These are phyloP conservation scores for Hypoxylon sp. DNA, from an alignment of 2,329 filamentous ascomycete genomes.

Conservation along the genomic window DNA sequence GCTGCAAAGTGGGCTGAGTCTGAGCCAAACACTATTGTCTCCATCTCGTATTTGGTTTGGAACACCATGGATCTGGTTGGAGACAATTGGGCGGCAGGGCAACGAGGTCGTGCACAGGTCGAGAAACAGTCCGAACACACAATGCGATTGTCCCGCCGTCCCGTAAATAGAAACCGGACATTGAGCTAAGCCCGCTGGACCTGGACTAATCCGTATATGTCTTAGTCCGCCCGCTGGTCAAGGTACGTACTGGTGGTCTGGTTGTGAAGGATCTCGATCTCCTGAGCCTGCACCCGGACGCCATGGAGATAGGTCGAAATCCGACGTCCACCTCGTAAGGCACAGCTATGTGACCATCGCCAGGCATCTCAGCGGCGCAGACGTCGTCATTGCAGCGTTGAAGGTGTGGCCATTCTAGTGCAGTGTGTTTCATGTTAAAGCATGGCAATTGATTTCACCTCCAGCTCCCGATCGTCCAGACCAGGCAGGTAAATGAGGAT, in stretches of 20 bases:
- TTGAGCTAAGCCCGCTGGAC: constrained; percentile 6
- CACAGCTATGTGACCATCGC: neutral
- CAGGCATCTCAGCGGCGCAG: neutral
- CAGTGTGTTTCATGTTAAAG: constrained; percentile 1
- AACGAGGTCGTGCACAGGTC: constrained; percentile 27
- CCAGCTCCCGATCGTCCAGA: constrained; percentile 16
- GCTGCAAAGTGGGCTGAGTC: constrained; percentile 23
- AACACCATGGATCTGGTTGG: constrained; percentile 5
- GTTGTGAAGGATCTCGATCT: neutral
- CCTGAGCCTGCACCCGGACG: neutral
- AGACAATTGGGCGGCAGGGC: constrained; percentile 9
- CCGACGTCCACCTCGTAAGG: neutral
- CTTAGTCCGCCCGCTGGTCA: neutral
- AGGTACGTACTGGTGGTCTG: neutral
- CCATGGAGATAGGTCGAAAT: neutral
- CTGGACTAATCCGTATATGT: constrained; percentile 2
- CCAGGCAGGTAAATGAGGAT: neutral
- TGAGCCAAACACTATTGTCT: constrained; percentile 8
- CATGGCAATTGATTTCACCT: neutral
- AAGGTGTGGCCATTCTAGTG: neutral
- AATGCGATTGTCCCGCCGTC: constrained; percentile 20
- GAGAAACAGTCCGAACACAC: constrained; percentile 7
- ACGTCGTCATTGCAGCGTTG: constrained; percentile 6
- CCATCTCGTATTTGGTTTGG: constrained; percentile 30
- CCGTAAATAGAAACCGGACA: constrained; percentile 16